phyloP scores from a whole-genome alignment of 164 flowering plant genomes.

The Magnolia changhungtana region DNA sequence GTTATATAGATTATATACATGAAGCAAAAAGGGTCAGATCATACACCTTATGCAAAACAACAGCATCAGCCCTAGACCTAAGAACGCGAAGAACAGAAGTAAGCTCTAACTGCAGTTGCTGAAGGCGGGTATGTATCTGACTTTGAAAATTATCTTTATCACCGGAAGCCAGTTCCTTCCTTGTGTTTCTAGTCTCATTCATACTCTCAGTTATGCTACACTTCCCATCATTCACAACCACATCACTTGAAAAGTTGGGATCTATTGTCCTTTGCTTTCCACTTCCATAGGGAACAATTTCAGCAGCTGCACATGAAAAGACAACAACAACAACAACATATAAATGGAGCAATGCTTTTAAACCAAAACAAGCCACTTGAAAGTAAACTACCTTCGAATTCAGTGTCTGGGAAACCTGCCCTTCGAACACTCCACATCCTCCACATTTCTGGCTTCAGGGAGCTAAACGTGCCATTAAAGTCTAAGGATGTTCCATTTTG shows the following conservation, averaged over 20 bases:
- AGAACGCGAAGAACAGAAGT: constrained; percentile 52
- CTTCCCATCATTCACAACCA: constrained; percentile 20
- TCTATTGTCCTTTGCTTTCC: constrained; percentile 6
- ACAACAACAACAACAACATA: background rate
- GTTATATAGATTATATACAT: background rate
- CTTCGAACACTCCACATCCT: constrained; percentile 53
- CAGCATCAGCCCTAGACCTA: constrained; percentile 30
- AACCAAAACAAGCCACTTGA: background rate
- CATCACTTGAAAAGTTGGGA: background rate
- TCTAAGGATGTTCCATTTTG: constrained; percentile 16
- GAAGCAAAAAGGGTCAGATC: background rate
- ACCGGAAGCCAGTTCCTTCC: constrained; percentile 15
- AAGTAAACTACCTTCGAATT: constrained; percentile 55
- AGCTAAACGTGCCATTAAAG: constrained; percentile 17
- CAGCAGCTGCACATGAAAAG: constrained; percentile 46
- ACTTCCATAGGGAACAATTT: constrained; percentile 26
- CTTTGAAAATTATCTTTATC: constrained; percentile 17
- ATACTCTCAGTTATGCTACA: constrained; percentile 16
- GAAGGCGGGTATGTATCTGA: constrained; percentile 49
- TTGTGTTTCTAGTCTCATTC: constrained; percentile 12
- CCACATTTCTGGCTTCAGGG: constrained; percentile 48
- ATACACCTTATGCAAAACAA: constrained; percentile 29
- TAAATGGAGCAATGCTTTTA: background rate
- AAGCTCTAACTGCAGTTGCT: constrained; percentile 62
- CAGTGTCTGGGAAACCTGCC: constrained; percentile 36